Base-by-base conservation (phyloP, 2,329 filamentous ascomycete species). In the Neonectria punicea region DNA sequence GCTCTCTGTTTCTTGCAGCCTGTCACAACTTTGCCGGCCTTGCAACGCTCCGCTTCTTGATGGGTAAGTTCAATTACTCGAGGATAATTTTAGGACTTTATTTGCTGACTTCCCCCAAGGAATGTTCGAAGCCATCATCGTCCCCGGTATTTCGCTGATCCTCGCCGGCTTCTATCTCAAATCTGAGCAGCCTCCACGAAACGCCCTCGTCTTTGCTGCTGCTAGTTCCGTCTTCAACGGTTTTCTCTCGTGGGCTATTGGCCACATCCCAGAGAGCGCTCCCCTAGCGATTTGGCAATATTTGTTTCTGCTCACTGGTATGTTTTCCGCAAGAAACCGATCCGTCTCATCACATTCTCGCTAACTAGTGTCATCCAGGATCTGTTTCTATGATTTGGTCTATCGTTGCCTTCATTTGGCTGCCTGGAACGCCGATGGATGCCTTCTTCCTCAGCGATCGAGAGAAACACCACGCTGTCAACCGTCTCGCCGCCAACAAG, bases 371-470 rank as follows among this genome's bases (percentile, higher is more conserved):
- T 50, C 22, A 5, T n/a, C 16, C 9, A 62, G 53, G 59, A 6
- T 51, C 53, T n/a, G 46, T 58, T 25, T 59, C 61, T 16, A 63
- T 59, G 55, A 25, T 30, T 2, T 68, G 60, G 53, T 66, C 66
- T 2, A 55, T 61, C 22, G 46, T 66, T 43, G 47, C 56, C 16
- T 61, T 66, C 9, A 39, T 67, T 10, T 59, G 44, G 22, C 36
- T 68, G 7, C 66, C 66, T 5, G 64, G 57, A 11, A 64, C 65
- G 13, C 66, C 66, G 3, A 64, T 67, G 60, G 57, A 67, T 22
- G 63, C 66, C 4, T 39, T 39, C 5, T 67, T 68, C 50, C 50
- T 67, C 14, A 62, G 16, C 2, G 53, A 64, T 4, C 51, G 54
- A 5, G 60, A 68, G 39, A 66, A 61, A 34, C 49, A 49, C 11